Conservation (phyloP, 371 early-diverging fungal genomes). For the Catenaria anguillulae region DNA sequence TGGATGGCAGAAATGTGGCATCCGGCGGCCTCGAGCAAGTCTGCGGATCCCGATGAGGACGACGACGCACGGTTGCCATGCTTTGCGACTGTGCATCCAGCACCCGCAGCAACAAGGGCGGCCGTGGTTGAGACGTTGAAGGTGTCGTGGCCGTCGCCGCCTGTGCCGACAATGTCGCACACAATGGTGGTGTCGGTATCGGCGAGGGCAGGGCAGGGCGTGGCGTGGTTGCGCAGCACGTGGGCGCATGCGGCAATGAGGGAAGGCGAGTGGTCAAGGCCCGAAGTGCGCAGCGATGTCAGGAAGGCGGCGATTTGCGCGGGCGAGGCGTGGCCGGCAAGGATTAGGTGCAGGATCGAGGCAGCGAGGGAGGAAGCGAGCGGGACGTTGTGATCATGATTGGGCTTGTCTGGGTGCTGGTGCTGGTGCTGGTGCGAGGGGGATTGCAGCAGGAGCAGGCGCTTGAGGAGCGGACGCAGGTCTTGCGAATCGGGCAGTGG, state of each 20-base stretch:
- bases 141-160: conserved; percentile 94
- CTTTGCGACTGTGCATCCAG: conserved; percentile 86
- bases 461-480: no score
- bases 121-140: conserved; percentile 91
- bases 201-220: conserved; percentile 23
- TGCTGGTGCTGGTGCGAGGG: no score
- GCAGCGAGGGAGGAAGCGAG: no score
- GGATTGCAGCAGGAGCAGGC: no score
- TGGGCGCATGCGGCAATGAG: conserved; percentile 62
- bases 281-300: conserved; percentile 47
- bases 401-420: no score
- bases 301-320: conserved; percentile 81
- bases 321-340: conserved; percentile 52
- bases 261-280: conserved; percentile 54
- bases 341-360: conserved; percentile 25
- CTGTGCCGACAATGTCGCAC: conserved; percentile 92
- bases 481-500: no score
- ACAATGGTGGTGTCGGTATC: conserved; percentile 29
- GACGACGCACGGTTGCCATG: conserved; percentile 92
- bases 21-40: conserved; percentile 72
- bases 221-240: conserved; percentile 45
- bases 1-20: conserved; percentile 49
- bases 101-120: conserved; percentile 81
- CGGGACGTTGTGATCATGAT: no score
- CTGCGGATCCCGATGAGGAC: conserved; percentile 85